Evolutionary conservation across 805 yeast genomes (phyloP), one percentile per base, ranked within the genome.

Genomic region (Barnettozyma wickerhamii): DNA sequence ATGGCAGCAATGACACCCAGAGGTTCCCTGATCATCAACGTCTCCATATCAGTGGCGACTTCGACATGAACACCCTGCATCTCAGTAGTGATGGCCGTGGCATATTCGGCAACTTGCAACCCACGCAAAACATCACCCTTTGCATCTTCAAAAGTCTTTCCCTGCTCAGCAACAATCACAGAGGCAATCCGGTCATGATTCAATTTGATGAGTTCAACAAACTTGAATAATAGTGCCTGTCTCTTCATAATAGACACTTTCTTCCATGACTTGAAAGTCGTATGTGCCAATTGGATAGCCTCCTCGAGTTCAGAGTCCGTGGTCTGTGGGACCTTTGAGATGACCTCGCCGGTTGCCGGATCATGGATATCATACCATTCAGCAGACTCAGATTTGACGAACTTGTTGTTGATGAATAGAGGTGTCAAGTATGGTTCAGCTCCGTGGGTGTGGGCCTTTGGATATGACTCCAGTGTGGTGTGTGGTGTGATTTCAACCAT

Each of bases 1-100:
- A 82, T 83, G n/a, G 88, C 83, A 7, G 81, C 87, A 46, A 82
- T 73, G 4, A 82, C 87, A 14, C 90, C 90, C 41, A 81, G 60
- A 12, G 87, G 87, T 57, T 77, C 83, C 49, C 89, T 74, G 56
- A 60, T 49, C 84, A 80, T 79, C 52, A 79, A 72, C 23, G 90
- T 83, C 58, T 82, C 88, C 89, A 82, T 82, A 52, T 81, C 84
- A 14, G 72, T 66, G 24, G 87, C 74, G 14, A 82, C 89, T 55
- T 81, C 88, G 42, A 83, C 69, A 19, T 75, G 68, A 33, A 69
- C 68, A 17, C 87, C 89, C 56, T 75, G 73, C 49, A 81, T 64
- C 52, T 81, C 85, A 51, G 75, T 67, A 42, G 86, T 77, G 43
- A 81, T 69, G 36, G 74, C 74, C 53, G 85, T 78, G 12, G 87